Conservation (phyloP, 2,329 filamentous ascomycete genomes). For the Botrytis medusae region DNA sequence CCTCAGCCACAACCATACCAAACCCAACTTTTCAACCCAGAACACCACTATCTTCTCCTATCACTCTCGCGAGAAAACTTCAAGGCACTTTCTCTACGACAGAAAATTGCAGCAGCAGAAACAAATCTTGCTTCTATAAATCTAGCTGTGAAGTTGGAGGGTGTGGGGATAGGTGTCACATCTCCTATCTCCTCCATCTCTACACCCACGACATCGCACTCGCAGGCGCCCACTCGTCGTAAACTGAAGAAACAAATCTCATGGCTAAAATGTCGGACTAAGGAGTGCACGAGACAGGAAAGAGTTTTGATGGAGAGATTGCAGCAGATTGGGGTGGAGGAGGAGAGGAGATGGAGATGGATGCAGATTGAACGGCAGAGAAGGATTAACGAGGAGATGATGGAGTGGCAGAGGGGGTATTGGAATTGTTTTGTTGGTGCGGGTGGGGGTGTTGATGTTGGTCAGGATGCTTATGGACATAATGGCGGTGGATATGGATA, state of each 20-base stretch:
- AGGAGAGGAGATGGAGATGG: constrained; percentile 46
- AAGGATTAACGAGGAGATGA: background rate
- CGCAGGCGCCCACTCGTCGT: background rate
- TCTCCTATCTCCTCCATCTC: background rate
- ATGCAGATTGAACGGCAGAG: constrained; percentile 14
- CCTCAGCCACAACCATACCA: background rate
- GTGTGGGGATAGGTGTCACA: background rate
- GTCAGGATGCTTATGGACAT: background rate
- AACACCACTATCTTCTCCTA: constrained; percentile 49
- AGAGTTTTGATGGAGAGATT: constrained; percentile 47
- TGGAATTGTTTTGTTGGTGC: background rate
- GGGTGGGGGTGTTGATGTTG: background rate
- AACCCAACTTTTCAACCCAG: constrained; percentile 41
- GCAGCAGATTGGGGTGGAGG: constrained; percentile 54
- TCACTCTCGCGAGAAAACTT: constrained; percentile 45
- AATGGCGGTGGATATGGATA: background rate
- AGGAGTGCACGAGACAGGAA: constrained; percentile 49
- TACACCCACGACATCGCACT: background rate
- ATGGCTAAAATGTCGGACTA: constrained; percentile 46
- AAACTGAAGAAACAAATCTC: constrained; percentile 43
- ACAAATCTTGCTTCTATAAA: constrained; percentile 31
- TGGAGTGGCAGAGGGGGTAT: background rate
- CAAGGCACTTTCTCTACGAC: constrained; percentile 44
- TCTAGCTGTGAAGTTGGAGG: background rate
- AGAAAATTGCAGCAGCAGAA: constrained; percentile 44